phyloP scores from a whole-genome alignment of 179 eudicot genomes.

The Nepenthes alata region DNA sequence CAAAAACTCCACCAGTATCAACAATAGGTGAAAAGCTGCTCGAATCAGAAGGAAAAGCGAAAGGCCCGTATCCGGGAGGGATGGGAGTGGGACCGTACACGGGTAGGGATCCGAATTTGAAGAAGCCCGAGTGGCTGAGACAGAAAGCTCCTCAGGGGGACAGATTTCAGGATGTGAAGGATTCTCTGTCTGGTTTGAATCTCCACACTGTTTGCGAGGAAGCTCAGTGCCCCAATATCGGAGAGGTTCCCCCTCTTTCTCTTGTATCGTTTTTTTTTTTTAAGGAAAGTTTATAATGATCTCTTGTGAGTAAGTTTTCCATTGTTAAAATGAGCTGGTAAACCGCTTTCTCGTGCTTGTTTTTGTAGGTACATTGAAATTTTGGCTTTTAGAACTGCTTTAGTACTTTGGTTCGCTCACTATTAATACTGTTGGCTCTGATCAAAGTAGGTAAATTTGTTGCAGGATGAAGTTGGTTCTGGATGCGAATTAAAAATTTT shows the following conservation, averaged over 20 bases:
- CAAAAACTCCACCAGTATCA: conserved; percentile 2
- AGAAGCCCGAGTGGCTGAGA: conserved; percentile 82
- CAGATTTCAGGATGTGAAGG: conserved; percentile 69
- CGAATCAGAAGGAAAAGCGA: conserved; percentile 10
- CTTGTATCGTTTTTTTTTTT: background rate
- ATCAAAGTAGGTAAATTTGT: too few species aligned
- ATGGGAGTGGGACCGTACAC: conserved; percentile 46
- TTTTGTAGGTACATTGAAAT: background rate
- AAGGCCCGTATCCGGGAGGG: conserved; percentile 26
- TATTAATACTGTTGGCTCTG: too few species aligned
- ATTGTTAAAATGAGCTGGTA: too few species aligned
- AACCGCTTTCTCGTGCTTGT: background rate
- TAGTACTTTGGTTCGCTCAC: too few species aligned
- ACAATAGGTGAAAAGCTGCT: conserved; percentile 4
- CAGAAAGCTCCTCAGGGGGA: conserved; percentile 85
- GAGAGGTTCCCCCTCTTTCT: conserved; percentile 33
- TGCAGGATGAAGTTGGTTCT: too few species aligned
- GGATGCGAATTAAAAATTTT: too few species aligned
- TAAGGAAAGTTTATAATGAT: background rate
- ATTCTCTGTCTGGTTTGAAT: conserved; percentile 50
- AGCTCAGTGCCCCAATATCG: conserved; percentile 93
- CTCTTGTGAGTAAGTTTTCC: too few species aligned
- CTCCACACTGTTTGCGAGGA: conserved; percentile 89
- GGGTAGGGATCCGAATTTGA: conserved; percentile 68
- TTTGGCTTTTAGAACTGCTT: too few species aligned